Conservation (phyloP, 2,329 filamentous ascomycete species). For the Hypoxylon rubiginosum region DNA sequence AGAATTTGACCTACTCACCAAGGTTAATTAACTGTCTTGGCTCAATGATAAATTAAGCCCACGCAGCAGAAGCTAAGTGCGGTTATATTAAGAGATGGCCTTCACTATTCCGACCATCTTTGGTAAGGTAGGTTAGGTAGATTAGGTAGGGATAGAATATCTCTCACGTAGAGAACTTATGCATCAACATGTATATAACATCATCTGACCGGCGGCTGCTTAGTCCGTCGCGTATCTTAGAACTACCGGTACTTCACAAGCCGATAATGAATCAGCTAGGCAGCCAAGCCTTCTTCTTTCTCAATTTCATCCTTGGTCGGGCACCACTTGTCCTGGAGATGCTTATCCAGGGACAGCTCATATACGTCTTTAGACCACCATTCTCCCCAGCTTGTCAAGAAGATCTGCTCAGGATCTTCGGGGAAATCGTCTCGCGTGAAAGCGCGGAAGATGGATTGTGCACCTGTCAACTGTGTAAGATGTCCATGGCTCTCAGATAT, state of each 20-base stretch:
- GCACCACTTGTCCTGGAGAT: conserved; percentile 66
- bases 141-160: neutral
- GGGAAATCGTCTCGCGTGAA: conserved; percentile 62
- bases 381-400: conserved; percentile 69
- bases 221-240: neutral
- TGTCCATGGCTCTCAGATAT: no score
- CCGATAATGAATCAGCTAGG: conserved; percentile 9
- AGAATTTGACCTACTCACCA: no score
- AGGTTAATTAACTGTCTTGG: no score
- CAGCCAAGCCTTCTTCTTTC: conserved; percentile 54
- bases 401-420: conserved; percentile 65
- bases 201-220: neutral
- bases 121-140: no score
- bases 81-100: no score
- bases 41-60: no score
- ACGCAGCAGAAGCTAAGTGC: no score
- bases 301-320: conserved; percentile 63
- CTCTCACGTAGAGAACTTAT: neutral
- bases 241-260: neutral
- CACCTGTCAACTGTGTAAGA: conserved; percentile 54
- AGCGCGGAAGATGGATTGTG: conserved; percentile 60
- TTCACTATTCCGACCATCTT: neutral
- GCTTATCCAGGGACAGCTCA: conserved; percentile 58
- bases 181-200: neutral
- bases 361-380: conserved; percentile 65